These are phyloP conservation scores for Dactylellina parvicollis DNA, from an alignment of 2,329 filamentous ascomycete species.

Conservation along the genomic window DNA sequence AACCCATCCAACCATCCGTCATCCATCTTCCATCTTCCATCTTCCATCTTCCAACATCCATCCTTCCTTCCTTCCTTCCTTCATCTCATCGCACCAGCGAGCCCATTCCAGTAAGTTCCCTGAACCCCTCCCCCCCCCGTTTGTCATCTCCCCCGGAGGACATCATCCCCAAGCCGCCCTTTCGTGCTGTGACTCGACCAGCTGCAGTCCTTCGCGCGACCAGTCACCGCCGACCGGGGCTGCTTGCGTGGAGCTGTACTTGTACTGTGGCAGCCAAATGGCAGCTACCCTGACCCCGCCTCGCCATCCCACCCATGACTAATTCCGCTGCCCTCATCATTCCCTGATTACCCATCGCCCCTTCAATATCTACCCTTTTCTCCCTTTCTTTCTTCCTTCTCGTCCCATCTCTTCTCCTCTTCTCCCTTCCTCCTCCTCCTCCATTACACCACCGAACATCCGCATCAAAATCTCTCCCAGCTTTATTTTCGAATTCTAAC, in stretches of 20 bases:
- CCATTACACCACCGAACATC: slow-evolving; percentile 49
- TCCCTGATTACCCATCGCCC: slow-evolving; percentile 32
- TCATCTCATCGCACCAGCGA: background rate
- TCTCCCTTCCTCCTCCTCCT: slow-evolving; percentile 53
- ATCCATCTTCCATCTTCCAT: background rate
- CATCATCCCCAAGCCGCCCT: background rate
- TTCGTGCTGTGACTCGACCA: slow-evolving; percentile 36
- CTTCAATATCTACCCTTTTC: slow-evolving; percentile 51
- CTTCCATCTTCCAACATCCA: background rate
- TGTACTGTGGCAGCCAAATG: background rate
- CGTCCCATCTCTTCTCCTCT: slow-evolving; percentile 56
- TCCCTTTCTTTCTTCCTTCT: slow-evolving; percentile 59
- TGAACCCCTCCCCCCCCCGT: background rate
- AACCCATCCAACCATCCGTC: background rate
- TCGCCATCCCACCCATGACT: slow-evolving; percentile 45
- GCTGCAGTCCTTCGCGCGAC: background rate
- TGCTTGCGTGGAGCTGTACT: no score
- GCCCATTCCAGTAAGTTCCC: slow-evolving; percentile 34
- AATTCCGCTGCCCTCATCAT: slow-evolving; percentile 53
- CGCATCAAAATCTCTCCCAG: slow-evolving; percentile 19
- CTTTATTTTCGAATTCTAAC: slow-evolving; percentile 10
- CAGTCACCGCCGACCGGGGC: background rate
- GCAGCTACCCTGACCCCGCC: slow-evolving; percentile 4
- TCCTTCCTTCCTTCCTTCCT: background rate
- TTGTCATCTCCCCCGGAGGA: background rate